These are phyloP conservation scores for Venturia oleaginea DNA, from an alignment of 2,329 filamentous ascomycete genomes.

Conservation along the genomic window DNA sequence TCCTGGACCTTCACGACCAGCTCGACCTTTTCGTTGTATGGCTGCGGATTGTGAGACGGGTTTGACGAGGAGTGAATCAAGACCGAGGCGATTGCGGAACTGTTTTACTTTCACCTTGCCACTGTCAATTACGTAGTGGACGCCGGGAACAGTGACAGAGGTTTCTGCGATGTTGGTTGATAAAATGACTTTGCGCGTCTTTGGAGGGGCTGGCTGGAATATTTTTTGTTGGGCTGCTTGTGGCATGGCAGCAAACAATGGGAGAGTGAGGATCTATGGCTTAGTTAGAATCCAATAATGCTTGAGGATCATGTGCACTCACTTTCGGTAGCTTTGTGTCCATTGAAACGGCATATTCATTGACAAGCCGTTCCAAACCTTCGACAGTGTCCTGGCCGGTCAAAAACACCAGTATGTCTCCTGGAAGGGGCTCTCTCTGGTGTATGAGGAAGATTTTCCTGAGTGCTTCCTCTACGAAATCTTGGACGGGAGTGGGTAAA, in stretches of 20 bases:
- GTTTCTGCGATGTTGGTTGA: slow-evolving; percentile 99
- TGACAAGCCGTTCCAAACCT: slow-evolving; percentile 66
- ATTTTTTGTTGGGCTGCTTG: slow-evolving; percentile 79
- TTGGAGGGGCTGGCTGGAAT: slow-evolving; percentile 63
- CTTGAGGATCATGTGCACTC: slow-evolving; percentile 3
- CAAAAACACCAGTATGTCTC: slow-evolving; percentile 86
- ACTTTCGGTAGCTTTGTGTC: slow-evolving; percentile 65
- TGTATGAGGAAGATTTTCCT: slow-evolving; percentile 82
- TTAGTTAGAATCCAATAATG: neutral
- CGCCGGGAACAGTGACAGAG: slow-evolving; percentile 88
- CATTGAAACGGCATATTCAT: slow-evolving; percentile 66
- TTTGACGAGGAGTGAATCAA: slow-evolving; percentile 85
- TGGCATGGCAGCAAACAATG: slow-evolving; percentile 82
- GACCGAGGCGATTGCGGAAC: slow-evolving; percentile 71
- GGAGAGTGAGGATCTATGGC: slow-evolving; percentile 54
- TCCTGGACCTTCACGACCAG: slow-evolving; percentile 82
- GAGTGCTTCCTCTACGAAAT: slow-evolving; percentile 73
- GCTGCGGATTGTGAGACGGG: slow-evolving; percentile 90
- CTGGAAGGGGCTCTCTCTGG: slow-evolving; percentile 77
- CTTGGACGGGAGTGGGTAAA: slow-evolving; percentile 61
- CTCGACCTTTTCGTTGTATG: slow-evolving; percentile 82
- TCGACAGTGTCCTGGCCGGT: slow-evolving; percentile 93
- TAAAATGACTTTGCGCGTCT: slow-evolving; percentile 82
- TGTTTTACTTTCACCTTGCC: slow-evolving; percentile 94
- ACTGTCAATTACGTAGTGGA: slow-evolving; percentile 83